Percentiles rank a stretch among this genome's conserved stretches.
These are phyloP conservation scores for Podospora didyma DNA, from an alignment of 495 filamentous ascomycete species.

Conservation along the genomic window DNA sequence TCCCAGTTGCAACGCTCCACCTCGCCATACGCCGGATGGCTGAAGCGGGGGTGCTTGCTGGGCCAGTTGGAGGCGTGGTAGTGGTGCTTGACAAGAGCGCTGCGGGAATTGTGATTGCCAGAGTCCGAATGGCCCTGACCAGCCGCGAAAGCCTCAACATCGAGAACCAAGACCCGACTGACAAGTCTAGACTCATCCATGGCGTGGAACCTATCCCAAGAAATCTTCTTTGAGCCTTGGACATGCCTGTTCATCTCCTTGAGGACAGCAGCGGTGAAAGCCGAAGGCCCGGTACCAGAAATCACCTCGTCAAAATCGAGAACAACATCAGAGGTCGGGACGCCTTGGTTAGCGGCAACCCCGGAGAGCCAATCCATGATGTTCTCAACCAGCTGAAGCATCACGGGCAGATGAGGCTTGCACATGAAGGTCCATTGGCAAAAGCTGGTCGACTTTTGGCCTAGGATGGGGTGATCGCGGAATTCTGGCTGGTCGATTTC, in stretches of 20 bases:
- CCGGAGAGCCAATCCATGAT: slow-evolving; percentile 53
- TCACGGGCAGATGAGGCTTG: slow-evolving; percentile 53
- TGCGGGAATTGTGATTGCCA: slow-evolving; percentile 53
- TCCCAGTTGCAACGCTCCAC: slow-evolving; percentile 62
- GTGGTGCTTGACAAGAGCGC: slow-evolving; percentile 58
- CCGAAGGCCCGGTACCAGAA: slow-evolving; percentile 58
- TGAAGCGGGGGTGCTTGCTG: slow-evolving; percentile 50
- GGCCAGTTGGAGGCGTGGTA: slow-evolving; percentile 61
- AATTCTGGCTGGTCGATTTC: slow-evolving; percentile 60
- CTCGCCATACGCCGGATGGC: slow-evolving; percentile 56
- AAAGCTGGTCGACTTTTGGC: slow-evolving; percentile 55
- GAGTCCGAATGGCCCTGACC: slow-evolving; percentile 60
- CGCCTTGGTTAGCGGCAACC: slow-evolving; percentile 45
- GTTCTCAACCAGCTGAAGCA: slow-evolving; percentile 54
- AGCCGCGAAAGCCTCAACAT: slow-evolving; percentile 58
- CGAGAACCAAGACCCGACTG: slow-evolving; percentile 52
- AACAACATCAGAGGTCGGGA: slow-evolving; percentile 46
- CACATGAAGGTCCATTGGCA: slow-evolving; percentile 65
- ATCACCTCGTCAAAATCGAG: slow-evolving; percentile 64
- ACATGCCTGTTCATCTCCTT: slow-evolving; percentile 33
- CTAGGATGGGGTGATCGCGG: slow-evolving; percentile 54
- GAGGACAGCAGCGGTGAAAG: slow-evolving; percentile 55
- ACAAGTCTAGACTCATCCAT: slow-evolving; percentile 53
- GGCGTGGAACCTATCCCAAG: slow-evolving; percentile 54
- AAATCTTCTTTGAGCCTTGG: slow-evolving; percentile 21